Evolutionary conservation across 805 yeast species (phyloP), one percentile per base, ranked within the genome.

Genomic region (Spathaspora passalidarum): DNA sequence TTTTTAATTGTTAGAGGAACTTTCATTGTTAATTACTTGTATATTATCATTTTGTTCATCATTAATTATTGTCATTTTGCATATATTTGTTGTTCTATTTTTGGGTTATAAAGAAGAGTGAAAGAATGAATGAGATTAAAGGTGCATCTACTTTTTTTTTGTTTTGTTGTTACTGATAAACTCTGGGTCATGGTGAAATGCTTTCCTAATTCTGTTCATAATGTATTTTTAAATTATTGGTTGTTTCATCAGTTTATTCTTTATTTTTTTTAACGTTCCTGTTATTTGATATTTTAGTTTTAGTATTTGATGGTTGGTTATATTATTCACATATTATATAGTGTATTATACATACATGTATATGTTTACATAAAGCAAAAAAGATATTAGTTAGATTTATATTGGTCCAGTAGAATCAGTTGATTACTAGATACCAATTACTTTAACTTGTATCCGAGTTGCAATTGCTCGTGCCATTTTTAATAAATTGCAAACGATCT

Each of bases 1-100:
- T 29, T 29, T 29, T 36, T 36, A 36, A 36, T 36, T 20, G 38
- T 36, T 36, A 36, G 38, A 36, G 23, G 38, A 36, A 36, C 38
- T 20, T 36, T 34, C 17, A 18, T 34, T 36, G 21, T 36, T 36
- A 13, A 36, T 36, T 36, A 19, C 23, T 20, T 36, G 38, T 20
- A 18, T 18, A 18, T 16, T 18, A 20, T 36, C 23, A 14, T 36
- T 18, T 36, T 36, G 38, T 36, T 36, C 23, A 36, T 36, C 38
- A 36, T 36, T 36, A 19, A 36, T 34, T 8, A 34, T 36, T 36
- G 38, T 18, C 38, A 36, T 36, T 19, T 36, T 36, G 38, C 23
- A 20, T 36, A 36, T 36, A 20, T 36, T 20, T 36, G 21, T 16
- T 36, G 21, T 17, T 36, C 13, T 36, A 10, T 36, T 36, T 36